Percentiles rank a stretch among this genome's conserved stretches.
Evolutionary conservation across 371 early-diverging fungal genomes (phyloP).

Genomic region (Syncephalis plumigaleata): DNA sequence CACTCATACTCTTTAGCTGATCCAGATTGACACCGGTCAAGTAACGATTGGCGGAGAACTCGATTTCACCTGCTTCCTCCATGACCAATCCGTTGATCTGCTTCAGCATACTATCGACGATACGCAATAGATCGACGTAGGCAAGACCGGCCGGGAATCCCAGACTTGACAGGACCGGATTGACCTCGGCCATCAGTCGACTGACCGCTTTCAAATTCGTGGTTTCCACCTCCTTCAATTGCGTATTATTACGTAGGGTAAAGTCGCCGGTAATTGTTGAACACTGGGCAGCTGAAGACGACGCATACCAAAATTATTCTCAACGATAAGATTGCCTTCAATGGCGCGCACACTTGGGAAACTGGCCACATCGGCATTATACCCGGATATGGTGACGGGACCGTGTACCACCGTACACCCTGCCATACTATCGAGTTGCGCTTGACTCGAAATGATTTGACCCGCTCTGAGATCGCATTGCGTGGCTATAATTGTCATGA

Average conservation of each 20-base stretch:
- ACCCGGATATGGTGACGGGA: constrained; percentile 18
- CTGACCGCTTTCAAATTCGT: constrained; percentile 15
- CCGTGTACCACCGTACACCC: constrained; percentile 24
- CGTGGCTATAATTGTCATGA: no score
- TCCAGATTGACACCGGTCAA: background rate
- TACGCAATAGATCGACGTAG: constrained; percentile 15
- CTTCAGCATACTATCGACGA: constrained; percentile 22
- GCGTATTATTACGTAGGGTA: constrained; percentile 22
- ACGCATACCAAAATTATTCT: constrained; percentile 16
- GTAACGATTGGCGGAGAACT: constrained; percentile 21
- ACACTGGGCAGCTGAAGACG: constrained; percentile 22
- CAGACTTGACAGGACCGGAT: constrained; percentile 17
- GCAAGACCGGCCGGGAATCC: constrained; percentile 14
- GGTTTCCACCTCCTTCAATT: constrained; percentile 15
- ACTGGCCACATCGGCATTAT: no score
- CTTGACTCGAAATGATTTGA: constrained; percentile 6
- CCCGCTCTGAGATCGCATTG: no score
- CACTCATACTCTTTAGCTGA: background rate
- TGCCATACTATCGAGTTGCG: constrained; percentile 22
- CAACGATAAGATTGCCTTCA: constrained; percentile 19
- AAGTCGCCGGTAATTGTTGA: constrained; percentile 22
- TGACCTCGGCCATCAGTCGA: constrained; percentile 15
- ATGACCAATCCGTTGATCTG: constrained; percentile 21
- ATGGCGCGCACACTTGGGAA: constrained; percentile 17
- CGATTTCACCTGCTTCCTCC: constrained; percentile 14